Base-by-base conservation (phyloP, 148 eudicot species). In the Amaranthus cruentus region DNA sequence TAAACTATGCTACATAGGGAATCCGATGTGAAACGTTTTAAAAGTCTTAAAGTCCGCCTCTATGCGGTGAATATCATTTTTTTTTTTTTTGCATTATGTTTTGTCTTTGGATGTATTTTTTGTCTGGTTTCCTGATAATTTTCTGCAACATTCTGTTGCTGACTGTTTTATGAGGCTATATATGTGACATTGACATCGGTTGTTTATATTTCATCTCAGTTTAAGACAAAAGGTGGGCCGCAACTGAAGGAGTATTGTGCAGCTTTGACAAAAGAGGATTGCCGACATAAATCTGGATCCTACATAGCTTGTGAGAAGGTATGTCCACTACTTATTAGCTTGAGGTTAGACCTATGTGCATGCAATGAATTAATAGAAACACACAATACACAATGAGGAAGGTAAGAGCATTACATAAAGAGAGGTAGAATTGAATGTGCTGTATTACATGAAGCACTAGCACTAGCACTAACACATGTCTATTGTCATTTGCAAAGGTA, bases 201-300 rank as follows among this genome's bases (percentile, higher is more conserved):
- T 43, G 9, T 63, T 56, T 15, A 15, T 54, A 7, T 42, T 38
- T 49, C 56, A 15, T 79, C 76, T 76, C 88, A 93, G 97, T 94
- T 94, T 73, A 94, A 91, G 84, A 88, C 93, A 69, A 94, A 90
- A 86, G 96, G 93, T 57, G 98, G 97, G 14, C 86, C 98, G 60
- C 97, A 90, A 79, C 82, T 94, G 46, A 90, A 94, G 76, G 97
- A 94, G 80, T 94, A 94, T 62, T 94, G 98, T 76, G 76, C 91
- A 57, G 87, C 93, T 57, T 86, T 94, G 82, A 94, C 98, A 9
- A 94, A 94, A 87, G 97, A 94, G 85, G 98, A 94, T 74, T 91
- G 98, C 78, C 81, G 96, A 53, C 93, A 85, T 42, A 95, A 90
- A 75, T 52, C 93, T 80, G 88, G 88, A 55, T 89, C 96, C 61